Evolutionary conservation across 2,329 filamentous ascomycete genomes (phyloP), one percentile per base, ranked within the genome.

Genomic region (Talaromyces sp.): DNA sequence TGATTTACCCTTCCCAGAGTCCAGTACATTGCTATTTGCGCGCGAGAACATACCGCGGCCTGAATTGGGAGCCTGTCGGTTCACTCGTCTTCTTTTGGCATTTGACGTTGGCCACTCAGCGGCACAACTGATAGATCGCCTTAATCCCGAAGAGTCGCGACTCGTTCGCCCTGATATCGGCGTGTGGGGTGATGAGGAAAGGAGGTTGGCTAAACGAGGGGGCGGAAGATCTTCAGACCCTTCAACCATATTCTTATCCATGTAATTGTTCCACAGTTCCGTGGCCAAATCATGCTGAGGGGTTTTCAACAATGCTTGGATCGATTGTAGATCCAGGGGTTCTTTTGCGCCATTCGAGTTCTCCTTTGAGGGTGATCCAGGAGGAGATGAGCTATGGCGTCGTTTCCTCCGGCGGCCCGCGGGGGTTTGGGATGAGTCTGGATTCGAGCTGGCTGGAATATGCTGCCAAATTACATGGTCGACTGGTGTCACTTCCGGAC

Each of bases 251-350:
- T 80, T 75, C 64, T 78, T 74, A 49, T 84, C 72, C 33, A 87
- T 82, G 66, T 90, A 91, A 47, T 87, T 85, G 62, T 88, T 89
- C 89, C 89, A 93, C 2, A 92, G 73, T 58, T 92, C 88, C 29
- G 87, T 73, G 2, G 87, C 88, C 33, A 89, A 87, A 64, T 92
- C 88, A 29, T 85, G 81, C 58, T 87, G 83, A 11, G 86, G 86
- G 1, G 87, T 88, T 59, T 82, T 86, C 39, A 89, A 71, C 0
- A 83, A 77, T 49, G 81, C 77, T 35, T 82, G 80, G 37, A 87
- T 72, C 57, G 80, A 79, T 63, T 84, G 81, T 35, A 86, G 73
- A 61, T 88, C 84, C 55, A 86, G 75, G 0, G 80, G 58, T 52
- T 72, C 69, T 61, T 71, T 71, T 51, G 67, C 65, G 48, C 73